These are phyloP conservation scores for Carex arenaria DNA, from an alignment of 202 grass and related monocot genomes.

Conservation along the genomic window DNA sequence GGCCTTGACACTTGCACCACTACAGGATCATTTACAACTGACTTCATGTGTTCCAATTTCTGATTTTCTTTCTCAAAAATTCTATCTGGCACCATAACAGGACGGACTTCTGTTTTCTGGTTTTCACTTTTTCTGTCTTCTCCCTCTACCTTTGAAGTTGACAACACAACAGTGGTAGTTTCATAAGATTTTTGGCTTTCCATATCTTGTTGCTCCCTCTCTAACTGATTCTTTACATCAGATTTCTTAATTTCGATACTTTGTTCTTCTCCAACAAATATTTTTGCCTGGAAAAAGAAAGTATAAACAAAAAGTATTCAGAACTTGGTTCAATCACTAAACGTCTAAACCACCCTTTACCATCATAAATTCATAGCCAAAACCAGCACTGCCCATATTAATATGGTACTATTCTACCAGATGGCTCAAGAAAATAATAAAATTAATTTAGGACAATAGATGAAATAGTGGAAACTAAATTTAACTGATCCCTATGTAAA, in stretches of 20 bases:
- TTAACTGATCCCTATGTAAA: not conserved
- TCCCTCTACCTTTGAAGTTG: not conserved
- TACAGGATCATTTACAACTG: slow-evolving; percentile 36
- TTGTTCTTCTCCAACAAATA: not conserved
- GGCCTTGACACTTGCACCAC: slow-evolving; percentile 78
- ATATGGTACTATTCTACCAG: not conserved
- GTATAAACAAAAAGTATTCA: not conserved
- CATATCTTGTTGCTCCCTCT: not conserved
- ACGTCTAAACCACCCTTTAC: not conserved
- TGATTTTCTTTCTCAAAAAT: slow-evolving; percentile 9
- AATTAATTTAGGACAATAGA: not conserved
- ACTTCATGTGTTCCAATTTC: not conserved
- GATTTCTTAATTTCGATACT: not conserved
- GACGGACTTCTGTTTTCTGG: not conserved
- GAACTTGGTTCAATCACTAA: not conserved
- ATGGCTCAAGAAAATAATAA: not conserved
- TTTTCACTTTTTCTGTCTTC: not conserved
- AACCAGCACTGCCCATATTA: not conserved
- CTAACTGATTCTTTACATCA: not conserved
- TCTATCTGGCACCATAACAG: slow-evolving; percentile 32
- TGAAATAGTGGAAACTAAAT: not conserved
- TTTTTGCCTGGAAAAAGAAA: slow-evolving; percentile 6
- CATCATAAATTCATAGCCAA: not conserved
- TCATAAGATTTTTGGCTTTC: not conserved
- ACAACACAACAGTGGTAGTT: not conserved